These are phyloP conservation scores for Puccinia triticina DNA, from an alignment of 1,284 basidiomycete species.

Conservation along the genomic window DNA sequence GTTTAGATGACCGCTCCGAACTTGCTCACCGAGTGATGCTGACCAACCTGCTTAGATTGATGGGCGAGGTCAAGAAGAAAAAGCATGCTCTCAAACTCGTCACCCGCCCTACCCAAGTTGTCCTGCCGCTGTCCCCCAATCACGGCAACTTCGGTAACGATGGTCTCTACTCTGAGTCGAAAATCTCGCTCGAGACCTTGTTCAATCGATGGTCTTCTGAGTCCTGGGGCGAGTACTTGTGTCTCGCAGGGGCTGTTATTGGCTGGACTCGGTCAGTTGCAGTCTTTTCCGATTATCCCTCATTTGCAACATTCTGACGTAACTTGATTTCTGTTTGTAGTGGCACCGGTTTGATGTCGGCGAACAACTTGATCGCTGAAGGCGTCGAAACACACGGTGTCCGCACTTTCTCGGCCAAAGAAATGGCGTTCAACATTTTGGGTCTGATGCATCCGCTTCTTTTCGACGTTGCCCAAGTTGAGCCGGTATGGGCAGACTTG, in stretches of 20 bases:
- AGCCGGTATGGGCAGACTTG: conserved; percentile 97
- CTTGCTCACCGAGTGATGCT: conserved; percentile 94
- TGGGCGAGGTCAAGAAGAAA: conserved; percentile 96
- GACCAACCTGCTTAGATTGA: conserved; percentile 85
- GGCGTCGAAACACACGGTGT: conserved; percentile 91
- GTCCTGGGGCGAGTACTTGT: conserved; percentile 98
- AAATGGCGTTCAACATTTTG: conserved; percentile 99
- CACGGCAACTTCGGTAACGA: conserved; percentile 97
- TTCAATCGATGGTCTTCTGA: conserved; percentile 99
- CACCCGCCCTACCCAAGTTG: conserved; percentile 95
- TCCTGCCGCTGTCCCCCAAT: conserved; percentile 94
- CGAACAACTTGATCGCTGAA: conserved; percentile 91
- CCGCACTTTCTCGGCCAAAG: conserved; percentile 96
- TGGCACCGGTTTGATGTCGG: conserved; percentile 96
- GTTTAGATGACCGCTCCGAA: conserved; percentile 94
- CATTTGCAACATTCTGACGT: conserved; percentile 53
- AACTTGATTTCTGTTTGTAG: conserved; percentile 84
- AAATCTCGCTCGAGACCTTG: conserved; percentile 94
- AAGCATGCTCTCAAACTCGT: conserved; percentile 95
- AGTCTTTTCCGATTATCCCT: not conserved
- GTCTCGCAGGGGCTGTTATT: conserved; percentile 95
- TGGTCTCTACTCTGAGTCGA: conserved; percentile 96
- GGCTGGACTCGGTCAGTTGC: conserved; percentile 67
- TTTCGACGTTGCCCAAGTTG: conserved; percentile 99
- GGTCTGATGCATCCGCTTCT: conserved; percentile 97